Percentiles rank a stretch among this genome's conserved stretches.
Evolutionary conservation across 441 rosid genomes (phyloP).

Genomic region (Breynia disticha): DNA sequence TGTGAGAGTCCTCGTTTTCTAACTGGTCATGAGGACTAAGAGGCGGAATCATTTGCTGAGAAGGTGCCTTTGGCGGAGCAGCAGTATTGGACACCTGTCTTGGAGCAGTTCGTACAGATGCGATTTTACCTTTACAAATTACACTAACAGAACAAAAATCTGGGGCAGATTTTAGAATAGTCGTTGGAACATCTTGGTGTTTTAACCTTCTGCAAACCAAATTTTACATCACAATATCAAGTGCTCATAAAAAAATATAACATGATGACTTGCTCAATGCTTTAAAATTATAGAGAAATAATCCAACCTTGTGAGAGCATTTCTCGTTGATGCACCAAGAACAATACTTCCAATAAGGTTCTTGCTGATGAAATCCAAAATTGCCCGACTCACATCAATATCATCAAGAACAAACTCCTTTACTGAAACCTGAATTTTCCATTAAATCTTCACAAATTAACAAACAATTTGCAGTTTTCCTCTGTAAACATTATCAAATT

Average conservation of each 20-base stretch:
- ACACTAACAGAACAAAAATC: constrained; percentile 68
- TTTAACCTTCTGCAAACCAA: constrained; percentile 34
- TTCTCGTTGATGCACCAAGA: constrained; percentile 54
- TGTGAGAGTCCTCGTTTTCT: neutral
- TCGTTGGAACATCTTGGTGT: constrained; percentile 39
- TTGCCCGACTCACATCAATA: constrained; percentile 46
- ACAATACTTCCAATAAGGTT: constrained; percentile 47
- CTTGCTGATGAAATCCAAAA: constrained; percentile 46
- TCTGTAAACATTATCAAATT: neutral
- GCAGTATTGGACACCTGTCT: constrained; percentile 37
- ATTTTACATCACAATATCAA: neutral
- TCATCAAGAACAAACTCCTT: constrained; percentile 62
- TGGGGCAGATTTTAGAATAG: constrained; percentile 45
- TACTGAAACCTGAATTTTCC: constrained; percentile 35
- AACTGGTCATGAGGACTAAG: neutral
- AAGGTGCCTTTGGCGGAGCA: constrained; percentile 34
- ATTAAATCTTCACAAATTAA: neutral
- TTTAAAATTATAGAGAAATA: too few species aligned
- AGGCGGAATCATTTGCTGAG: neutral
- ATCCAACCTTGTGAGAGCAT: constrained; percentile 49
- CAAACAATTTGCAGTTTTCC: neutral
- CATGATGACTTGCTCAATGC: too few species aligned
- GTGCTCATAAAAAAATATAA: neutral
- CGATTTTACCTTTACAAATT: constrained; percentile 64
- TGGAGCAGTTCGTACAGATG: constrained; percentile 38